phyloP scores from a whole-genome alignment of 805 yeast genomes.

The Kregervanrija pseudodelftensis region DNA sequence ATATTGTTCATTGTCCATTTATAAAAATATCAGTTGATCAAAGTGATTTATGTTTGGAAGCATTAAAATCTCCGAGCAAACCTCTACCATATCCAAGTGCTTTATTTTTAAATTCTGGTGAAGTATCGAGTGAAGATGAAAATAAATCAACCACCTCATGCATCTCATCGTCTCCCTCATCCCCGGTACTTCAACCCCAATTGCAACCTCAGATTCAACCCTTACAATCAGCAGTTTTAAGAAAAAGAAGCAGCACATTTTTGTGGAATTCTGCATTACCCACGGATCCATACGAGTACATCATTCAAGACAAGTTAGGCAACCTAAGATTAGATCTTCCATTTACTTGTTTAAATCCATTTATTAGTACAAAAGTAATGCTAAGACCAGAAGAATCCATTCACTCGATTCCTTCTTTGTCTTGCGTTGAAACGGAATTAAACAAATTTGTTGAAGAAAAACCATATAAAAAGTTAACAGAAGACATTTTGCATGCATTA shows the following conservation, averaged over 20 bases:
- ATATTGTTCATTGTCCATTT: conserved; percentile 55
- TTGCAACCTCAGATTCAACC: conserved; percentile 1
- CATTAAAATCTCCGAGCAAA: conserved; percentile 9
- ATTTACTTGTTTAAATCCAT: conserved; percentile 17
- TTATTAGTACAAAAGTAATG: conserved; percentile 8
- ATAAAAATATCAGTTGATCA: conserved; percentile 29
- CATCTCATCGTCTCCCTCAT: conserved; percentile 1
- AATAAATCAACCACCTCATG: conserved; percentile 6
- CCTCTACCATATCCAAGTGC: conserved; percentile 25
- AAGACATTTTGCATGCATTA: too few species aligned
- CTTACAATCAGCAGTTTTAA: conserved; percentile 5
- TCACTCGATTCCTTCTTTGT: too few species aligned
- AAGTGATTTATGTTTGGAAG: conserved; percentile 15
- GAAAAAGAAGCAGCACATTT: conserved; percentile 25
- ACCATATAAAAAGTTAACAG: too few species aligned
- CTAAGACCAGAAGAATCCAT: neutral
- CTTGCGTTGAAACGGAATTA: too few species aligned
- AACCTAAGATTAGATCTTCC: conserved; percentile 16
- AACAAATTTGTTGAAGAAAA: too few species aligned
- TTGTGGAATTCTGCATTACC: conserved; percentile 19
- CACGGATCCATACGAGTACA: conserved; percentile 32
- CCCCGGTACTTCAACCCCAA: conserved; percentile 3
- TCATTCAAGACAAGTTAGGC: conserved; percentile 21
- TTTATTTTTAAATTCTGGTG: conserved; percentile 9
- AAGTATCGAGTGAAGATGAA: neutral